Conservation (phyloP, 2,329 filamentous ascomycete species). For the Didymella pinodella region DNA sequence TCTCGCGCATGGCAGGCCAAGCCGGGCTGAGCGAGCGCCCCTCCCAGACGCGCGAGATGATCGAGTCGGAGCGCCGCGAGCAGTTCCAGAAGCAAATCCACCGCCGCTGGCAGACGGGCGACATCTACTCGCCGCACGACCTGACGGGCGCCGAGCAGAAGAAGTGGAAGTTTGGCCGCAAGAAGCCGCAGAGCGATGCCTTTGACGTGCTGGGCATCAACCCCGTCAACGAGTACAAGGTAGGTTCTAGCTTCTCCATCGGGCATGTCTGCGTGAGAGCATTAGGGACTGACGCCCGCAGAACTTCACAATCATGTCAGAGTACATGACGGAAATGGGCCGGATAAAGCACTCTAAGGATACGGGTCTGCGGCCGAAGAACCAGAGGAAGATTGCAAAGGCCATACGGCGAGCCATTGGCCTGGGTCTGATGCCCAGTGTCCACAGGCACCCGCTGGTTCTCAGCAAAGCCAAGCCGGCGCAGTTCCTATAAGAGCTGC, state of each 20-base stretch:
- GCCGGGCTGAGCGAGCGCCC: conserved; percentile 32
- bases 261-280: too few relatives aligned
- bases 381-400: conserved; percentile 93
- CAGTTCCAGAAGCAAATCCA: conserved; percentile 70
- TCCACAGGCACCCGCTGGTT: conserved; percentile 77
- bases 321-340: conserved; percentile 85
- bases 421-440: conserved; percentile 88
- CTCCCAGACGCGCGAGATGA: conserved; percentile 31
- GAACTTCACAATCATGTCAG: conserved; percentile 93
- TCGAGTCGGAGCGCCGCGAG: conserved; percentile 40
- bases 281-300: conserved; percentile 49
- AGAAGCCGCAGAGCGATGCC: conserved; percentile 68
- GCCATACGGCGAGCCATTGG: conserved; percentile 89
- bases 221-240: conserved; percentile 87
- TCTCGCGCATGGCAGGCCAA: conserved; percentile 29
- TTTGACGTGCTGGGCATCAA: conserved; percentile 82
- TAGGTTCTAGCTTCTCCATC: conserved; percentile 46
- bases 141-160: conserved; percentile 77
- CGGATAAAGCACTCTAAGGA: conserved; percentile 79
- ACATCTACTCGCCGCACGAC: conserved; percentile 92
- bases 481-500: conserved; percentile 31
- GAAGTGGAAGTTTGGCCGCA: conserved; percentile 72
- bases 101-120: conserved; percentile 77
- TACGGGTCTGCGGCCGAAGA: conserved; percentile 84
- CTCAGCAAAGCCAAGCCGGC: conserved; percentile 41